Percentiles rank a stretch among this genome's conserved stretches.
These are phyloP conservation scores for Apiotrichum gamsii DNA, from an alignment of 1,284 basidiomycete genomes.

Conservation along the genomic window DNA sequence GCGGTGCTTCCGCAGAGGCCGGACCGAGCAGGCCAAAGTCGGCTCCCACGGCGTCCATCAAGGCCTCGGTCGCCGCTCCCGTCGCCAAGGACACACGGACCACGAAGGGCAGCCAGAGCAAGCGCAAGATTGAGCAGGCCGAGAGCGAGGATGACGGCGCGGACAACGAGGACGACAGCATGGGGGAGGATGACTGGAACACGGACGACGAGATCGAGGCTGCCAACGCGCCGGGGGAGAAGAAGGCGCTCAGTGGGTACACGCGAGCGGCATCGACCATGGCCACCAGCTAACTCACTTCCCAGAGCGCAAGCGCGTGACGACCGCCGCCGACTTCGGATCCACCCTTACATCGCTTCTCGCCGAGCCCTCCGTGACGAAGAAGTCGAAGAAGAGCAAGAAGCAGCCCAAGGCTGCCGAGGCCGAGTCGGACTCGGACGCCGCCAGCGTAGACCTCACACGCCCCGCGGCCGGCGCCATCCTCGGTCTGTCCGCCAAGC, in stretches of 20 bases:
- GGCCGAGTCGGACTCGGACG: conserved; percentile 1
- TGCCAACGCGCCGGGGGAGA: conserved; percentile 8
- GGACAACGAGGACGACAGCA: conserved; percentile 11
- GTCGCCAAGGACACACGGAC: neutral
- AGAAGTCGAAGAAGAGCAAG: conserved; percentile 16
- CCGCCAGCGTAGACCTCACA: neutral
- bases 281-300: conserved; percentile 8
- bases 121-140: conserved; percentile 7
- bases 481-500: conserved; percentile 34
- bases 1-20: conserved; percentile 1
- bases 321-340: conserved; percentile 44
- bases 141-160: neutral
- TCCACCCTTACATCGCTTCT: conserved; percentile 42
- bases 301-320: conserved; percentile 40
- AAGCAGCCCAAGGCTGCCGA: conserved; percentile 6
- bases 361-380: conserved; percentile 20
- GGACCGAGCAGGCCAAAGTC: conserved; percentile 4
- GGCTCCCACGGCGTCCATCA: conserved; percentile 4
- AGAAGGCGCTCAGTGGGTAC: conserved; percentile 14
- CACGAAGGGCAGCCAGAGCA: neutral
- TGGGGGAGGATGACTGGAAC: conserved; percentile 12
- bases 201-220: conserved; percentile 18
- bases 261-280: neutral
- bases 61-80: conserved; percentile 1
- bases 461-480: conserved; percentile 26